These are phyloP conservation scores for Podospora pseudopauciseta DNA, from an alignment of 495 filamentous ascomycete genomes.

Conservation along the genomic window DNA sequence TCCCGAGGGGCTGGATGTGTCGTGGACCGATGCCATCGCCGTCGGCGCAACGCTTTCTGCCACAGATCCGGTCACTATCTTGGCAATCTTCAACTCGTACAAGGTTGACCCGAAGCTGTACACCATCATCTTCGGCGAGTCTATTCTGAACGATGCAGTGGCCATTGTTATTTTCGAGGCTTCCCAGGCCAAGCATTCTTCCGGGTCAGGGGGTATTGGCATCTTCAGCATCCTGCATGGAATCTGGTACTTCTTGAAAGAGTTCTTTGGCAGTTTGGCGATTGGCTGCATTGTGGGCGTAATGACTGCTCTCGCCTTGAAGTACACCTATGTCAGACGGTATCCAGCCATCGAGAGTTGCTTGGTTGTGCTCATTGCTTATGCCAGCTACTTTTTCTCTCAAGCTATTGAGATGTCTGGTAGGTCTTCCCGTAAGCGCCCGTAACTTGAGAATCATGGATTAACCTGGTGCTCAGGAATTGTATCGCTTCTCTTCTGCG, in stretches of 20 bases:
- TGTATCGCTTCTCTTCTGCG: slow-evolving; percentile 93
- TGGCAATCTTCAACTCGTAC: slow-evolving; percentile 98
- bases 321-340: slow-evolving; percentile 86
- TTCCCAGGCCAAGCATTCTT: slow-evolving; percentile 72
- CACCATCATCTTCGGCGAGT: slow-evolving; percentile 96
- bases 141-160: slow-evolving; percentile 95
- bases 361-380: slow-evolving; percentile 86
- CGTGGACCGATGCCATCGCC: slow-evolving; percentile 90
- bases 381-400: slow-evolving; percentile 95
- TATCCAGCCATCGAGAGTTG: slow-evolving; percentile 97
- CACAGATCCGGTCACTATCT: slow-evolving; percentile 93
- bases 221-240: slow-evolving; percentile 80
- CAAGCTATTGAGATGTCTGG: slow-evolving; percentile 93
- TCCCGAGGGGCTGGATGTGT: slow-evolving; percentile 76
- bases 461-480: slow-evolving; percentile 62
- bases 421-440: slow-evolving; percentile 31
- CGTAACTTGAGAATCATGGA: slow-evolving; percentile 14
- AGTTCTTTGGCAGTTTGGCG: slow-evolving; percentile 90
- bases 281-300: slow-evolving; percentile 87
- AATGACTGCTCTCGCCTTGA: slow-evolving; percentile 77
- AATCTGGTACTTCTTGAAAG: slow-evolving; percentile 88
- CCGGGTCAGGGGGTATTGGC: slow-evolving; percentile 57
- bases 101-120: slow-evolving; percentile 98
- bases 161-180: slow-evolving; percentile 99
- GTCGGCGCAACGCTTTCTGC: slow-evolving; percentile 94